Evolutionary conservation across 495 filamentous ascomycete genomes (phyloP).

Genomic region (Podospora bellae-mahoneyi): DNA sequence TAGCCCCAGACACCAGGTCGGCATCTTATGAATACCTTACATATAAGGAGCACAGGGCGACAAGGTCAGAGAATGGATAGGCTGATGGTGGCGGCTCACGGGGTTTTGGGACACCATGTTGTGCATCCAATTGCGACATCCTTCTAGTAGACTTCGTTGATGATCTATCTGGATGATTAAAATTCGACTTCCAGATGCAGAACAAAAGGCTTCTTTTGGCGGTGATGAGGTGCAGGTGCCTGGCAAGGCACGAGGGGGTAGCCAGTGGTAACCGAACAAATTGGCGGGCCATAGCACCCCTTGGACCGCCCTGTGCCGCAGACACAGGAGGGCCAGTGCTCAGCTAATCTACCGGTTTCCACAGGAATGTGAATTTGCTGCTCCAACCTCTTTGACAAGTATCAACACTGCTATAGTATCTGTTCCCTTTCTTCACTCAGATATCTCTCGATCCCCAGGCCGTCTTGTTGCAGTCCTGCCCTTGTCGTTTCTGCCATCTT

Average conservation of each 20-base stretch:
- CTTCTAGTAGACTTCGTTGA: too few relatives aligned
- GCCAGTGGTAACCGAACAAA: conserved; percentile 4
- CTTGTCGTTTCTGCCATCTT: background rate
- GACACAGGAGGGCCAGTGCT: conserved; percentile 29
- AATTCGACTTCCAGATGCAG: conserved; percentile 12
- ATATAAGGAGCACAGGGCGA: background rate
- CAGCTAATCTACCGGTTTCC: conserved; percentile 40
- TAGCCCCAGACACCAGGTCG: conserved; percentile 11
- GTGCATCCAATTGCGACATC: conserved; percentile 7
- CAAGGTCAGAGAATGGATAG: background rate
- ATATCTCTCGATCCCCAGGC: conserved; percentile 10
- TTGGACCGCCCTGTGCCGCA: conserved; percentile 23
- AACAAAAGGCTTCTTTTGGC: conserved; percentile 9
- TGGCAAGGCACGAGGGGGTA: conserved; percentile 1
- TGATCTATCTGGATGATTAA: background rate
- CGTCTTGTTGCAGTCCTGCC: conserved; percentile 3
- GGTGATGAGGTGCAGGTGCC: conserved; percentile 13
- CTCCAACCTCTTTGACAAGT: conserved; percentile 14
- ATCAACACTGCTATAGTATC: conserved; percentile 13
- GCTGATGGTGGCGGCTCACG: conserved; percentile 8
- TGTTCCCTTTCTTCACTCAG: background rate
- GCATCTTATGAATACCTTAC: background rate
- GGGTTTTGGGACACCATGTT: conserved; percentile 7
- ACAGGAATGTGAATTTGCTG: conserved; percentile 37
- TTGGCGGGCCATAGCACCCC: conserved; percentile 19